Evolutionary conservation across 2,329 filamentous ascomycete genomes (phyloP).

Genomic region (Ceratocystis cubensis): DNA sequence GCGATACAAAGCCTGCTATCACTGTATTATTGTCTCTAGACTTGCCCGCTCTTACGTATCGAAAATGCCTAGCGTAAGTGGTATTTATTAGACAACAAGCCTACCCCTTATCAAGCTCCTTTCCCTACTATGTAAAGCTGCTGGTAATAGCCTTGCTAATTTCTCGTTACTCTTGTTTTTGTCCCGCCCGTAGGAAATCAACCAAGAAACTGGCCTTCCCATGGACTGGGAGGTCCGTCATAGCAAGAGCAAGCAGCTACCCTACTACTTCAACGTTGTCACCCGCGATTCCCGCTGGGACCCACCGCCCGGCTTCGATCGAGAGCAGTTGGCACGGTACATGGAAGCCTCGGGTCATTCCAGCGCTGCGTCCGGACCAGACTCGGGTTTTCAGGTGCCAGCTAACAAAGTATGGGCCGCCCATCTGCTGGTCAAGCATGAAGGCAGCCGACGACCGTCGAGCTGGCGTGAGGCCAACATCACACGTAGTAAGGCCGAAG

Average conservation of each 20-base stretch:
- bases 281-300: constrained; percentile 93
- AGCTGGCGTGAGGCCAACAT: constrained; percentile 90
- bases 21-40: too few species aligned
- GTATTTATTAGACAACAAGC: background rate
- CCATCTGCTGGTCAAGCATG: constrained; percentile 89
- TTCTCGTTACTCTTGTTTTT: too few species aligned
- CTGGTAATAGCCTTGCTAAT: background rate
- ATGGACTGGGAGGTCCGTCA: constrained; percentile 89
- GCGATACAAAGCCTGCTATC: too few species aligned
- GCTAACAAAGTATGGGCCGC: constrained; percentile 85
- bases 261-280: constrained; percentile 90
- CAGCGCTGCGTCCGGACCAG: constrained; percentile 24
- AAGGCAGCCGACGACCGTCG: constrained; percentile 71
- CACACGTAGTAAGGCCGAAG: constrained; percentile 78
- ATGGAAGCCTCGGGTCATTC: constrained; percentile 80
- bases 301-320: constrained; percentile 75
- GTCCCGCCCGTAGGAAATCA: constrained; percentile 11
- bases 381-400: constrained; percentile 28
- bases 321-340: constrained; percentile 82
- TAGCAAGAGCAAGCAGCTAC: constrained; percentile 95
- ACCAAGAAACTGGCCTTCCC: constrained; percentile 61
- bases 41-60: background rate
- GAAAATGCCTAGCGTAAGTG: constrained; percentile 14
- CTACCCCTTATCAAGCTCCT: background rate
- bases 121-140: background rate